Conservation (phyloP, 192 early-diverging fungal genomes). For the Mortierella hygrophila region DNA sequence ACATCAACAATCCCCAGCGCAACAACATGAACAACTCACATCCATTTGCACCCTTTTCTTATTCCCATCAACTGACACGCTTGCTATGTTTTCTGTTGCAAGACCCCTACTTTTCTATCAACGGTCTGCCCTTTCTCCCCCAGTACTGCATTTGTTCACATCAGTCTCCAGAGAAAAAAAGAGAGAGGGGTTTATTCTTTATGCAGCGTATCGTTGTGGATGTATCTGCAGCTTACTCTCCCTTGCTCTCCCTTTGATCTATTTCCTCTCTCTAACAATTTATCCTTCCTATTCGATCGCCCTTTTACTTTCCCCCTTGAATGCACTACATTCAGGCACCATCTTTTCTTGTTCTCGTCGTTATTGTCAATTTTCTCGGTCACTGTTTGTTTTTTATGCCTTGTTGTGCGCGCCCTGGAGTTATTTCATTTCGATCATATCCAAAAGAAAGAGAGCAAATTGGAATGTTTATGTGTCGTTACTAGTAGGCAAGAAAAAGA, state of each 20-base stretch:
- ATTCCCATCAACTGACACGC: too few species aligned
- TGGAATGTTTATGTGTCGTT: not conserved
- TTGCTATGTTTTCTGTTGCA: too few species aligned
- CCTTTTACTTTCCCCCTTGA: not conserved
- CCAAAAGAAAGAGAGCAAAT: not conserved
- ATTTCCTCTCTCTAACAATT: constrained; percentile 1
- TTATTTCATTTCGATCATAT: constrained; percentile 5
- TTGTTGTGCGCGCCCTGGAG: not conserved
- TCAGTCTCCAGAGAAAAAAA: not conserved
- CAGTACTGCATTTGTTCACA: too few species aligned
- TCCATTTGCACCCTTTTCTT: not conserved
- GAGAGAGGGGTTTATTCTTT: not conserved
- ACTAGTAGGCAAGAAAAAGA: not conserved
- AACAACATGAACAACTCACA: not conserved
- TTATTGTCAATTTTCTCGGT: not conserved
- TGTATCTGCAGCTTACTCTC: not conserved
- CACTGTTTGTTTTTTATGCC: not conserved
- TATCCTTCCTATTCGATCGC: not conserved
- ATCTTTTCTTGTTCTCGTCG: not conserved
- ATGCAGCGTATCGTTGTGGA: not conserved
- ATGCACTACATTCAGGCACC: not conserved
- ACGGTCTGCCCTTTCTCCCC: too few species aligned
- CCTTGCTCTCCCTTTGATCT: not conserved
- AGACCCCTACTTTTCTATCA: too few species aligned
- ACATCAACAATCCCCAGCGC: not conserved